Percentiles rank a stretch among this genome's conserved stretches.
Evolutionary conservation across 2,329 filamentous ascomycete species (phyloP).

Genomic region (Ascocoryne sarcoides): DNA sequence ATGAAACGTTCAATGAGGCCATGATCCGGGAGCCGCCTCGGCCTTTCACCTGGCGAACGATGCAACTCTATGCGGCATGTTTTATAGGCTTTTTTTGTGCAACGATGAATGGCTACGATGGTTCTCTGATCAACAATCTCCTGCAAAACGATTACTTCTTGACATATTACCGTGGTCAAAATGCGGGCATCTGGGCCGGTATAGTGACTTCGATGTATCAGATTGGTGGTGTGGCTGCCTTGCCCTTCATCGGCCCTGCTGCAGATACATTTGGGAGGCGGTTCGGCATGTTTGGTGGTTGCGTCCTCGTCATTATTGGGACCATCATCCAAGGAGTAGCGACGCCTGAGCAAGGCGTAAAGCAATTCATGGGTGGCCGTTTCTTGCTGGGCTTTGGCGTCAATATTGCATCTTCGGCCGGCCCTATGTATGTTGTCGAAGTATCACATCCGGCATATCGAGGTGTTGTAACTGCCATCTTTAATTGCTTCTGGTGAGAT

Average conservation of each 20-base stretch:
- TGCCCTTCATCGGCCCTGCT: constrained; percentile 38
- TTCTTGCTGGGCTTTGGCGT: constrained; percentile 53
- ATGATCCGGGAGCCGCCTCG: constrained; percentile 42
- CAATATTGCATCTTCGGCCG: constrained; percentile 37
- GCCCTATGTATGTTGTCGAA: constrained; percentile 40
- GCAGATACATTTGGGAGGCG: constrained; percentile 40
- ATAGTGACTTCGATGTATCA: constrained; percentile 45
- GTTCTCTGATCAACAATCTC: constrained; percentile 41
- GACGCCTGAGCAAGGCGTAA: constrained; percentile 25
- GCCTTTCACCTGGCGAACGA: constrained; percentile 32
- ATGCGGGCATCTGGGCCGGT: constrained; percentile 39
- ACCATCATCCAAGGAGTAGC: constrained; percentile 37
- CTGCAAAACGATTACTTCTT: constrained; percentile 35
- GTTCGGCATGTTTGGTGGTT: constrained; percentile 38
- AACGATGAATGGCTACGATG: constrained; percentile 45
- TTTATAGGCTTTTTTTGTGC: constrained; percentile 41
- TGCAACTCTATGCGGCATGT: constrained; percentile 37
- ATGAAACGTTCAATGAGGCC: constrained; percentile 46
- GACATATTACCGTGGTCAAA: constrained; percentile 32
- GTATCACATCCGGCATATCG: constrained; percentile 39
- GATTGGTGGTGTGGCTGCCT: constrained; percentile 39
- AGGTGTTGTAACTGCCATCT: constrained; percentile 32
- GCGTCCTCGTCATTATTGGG: constrained; percentile 36
- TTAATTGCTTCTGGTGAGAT: constrained; percentile 24
- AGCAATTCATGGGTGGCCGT: constrained; percentile 45